phyloP scores from a whole-genome alignment of 1,139 yeast genomes.

The Geotrichum fermentans region DNA sequence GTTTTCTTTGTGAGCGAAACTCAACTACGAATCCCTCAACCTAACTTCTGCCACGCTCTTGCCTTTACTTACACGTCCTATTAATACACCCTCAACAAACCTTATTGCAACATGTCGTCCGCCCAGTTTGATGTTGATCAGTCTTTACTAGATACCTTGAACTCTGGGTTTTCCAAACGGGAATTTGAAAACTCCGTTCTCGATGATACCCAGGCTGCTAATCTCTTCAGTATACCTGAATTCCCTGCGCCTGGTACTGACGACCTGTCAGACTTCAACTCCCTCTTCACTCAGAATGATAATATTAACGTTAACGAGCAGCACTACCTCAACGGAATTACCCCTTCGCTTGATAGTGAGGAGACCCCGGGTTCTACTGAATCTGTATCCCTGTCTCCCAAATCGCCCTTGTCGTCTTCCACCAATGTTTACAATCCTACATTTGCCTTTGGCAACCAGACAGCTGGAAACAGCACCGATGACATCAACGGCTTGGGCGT shows the following conservation, averaged over 20 bases:
- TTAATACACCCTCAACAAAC: not conserved
- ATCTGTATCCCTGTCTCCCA: conserved; percentile 16
- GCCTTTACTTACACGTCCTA: too few relatives aligned
- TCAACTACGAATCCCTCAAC: too few relatives aligned
- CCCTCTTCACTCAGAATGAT: not conserved
- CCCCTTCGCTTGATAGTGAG: conserved; percentile 13
- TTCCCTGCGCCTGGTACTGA: not conserved
- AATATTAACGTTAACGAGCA: not conserved
- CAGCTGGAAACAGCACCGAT: not conserved
- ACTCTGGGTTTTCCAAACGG: not conserved
- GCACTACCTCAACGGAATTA: not conserved
- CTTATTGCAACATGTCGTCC: conserved; percentile 10
- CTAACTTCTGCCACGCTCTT: too few relatives aligned
- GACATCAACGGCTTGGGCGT: not conserved
- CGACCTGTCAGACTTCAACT: not conserved
- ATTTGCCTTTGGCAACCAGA: not conserved
- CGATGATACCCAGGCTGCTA: not conserved
- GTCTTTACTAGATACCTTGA: not conserved
- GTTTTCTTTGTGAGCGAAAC: too few relatives aligned
- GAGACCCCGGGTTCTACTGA: conserved; percentile 15
- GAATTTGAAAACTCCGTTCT: not conserved
- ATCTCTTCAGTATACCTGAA: not conserved
- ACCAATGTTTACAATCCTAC: not conserved
- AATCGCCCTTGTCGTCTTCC: conserved; percentile 12
- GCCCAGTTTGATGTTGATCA: conserved; percentile 9